Conservation (phyloP, 192 early-diverging fungal species). For the Coemansia erecta region DNA sequence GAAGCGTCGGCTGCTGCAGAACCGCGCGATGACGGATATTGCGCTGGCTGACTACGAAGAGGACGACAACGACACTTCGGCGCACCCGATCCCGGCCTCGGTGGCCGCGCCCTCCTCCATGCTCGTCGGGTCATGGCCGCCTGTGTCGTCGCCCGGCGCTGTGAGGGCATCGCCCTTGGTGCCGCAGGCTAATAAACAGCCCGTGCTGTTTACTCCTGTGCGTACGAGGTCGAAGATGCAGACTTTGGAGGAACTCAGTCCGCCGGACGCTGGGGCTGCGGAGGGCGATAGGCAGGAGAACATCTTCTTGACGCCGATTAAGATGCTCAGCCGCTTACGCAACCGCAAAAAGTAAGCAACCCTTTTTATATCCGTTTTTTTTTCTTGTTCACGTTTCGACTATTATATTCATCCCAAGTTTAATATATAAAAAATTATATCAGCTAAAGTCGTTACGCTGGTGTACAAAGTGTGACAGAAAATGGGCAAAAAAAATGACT, state of each 20-base stretch:
- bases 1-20: constrained; percentile 42
- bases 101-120: not conserved
- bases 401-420: too few relatives aligned
- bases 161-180: constrained; percentile 1
- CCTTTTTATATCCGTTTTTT: too few relatives aligned
- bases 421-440: too few relatives aligned
- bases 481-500: too few relatives aligned
- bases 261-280: not conserved
- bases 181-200: constrained; percentile 37
- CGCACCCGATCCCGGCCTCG: not conserved
- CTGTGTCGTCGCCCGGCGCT: not conserved
- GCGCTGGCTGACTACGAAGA: constrained; percentile 8
- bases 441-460: too few relatives aligned
- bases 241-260: not conserved
- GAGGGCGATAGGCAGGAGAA: constrained; percentile 14
- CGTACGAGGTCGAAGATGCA: constrained; percentile 18
- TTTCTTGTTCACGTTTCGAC: not conserved
- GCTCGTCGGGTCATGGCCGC: constrained; percentile 11
- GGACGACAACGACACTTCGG: constrained; percentile 4
- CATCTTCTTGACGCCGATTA: constrained; percentile 45
- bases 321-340: constrained; percentile 48
- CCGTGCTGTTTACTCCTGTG: constrained; percentile 40
- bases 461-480: too few relatives aligned
- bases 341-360: constrained; percentile 45
- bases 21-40: constrained; percentile 20